Percentiles rank a stretch among this genome's conserved stretches.
phyloP scores from a whole-genome alignment of 345 rosid species.

The Corchorus olitorius region DNA sequence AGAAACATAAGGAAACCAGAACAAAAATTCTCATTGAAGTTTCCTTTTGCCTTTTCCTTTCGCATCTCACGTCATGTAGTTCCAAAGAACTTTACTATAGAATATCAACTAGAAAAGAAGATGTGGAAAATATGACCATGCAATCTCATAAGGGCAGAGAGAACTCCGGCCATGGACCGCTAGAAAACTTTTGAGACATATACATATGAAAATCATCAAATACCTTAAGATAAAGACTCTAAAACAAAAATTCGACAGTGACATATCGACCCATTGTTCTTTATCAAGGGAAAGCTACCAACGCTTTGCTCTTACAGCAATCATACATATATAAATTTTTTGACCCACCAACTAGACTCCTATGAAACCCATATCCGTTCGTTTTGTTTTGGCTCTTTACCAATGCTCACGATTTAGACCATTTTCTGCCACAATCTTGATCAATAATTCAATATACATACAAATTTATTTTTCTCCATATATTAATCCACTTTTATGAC shows the following conservation, averaged over 20 bases:
- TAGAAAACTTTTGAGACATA: neutral
- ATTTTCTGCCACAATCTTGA: neutral
- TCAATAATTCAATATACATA: neutral
- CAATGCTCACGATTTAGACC: neutral
- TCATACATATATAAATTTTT: too few relatives aligned
- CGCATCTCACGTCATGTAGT: neutral
- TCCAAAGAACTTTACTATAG: slow-evolving; percentile 1
- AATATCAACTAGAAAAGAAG: neutral
- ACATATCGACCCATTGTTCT: neutral
- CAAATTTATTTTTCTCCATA: neutral
- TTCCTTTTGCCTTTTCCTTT: slow-evolving; percentile 11
- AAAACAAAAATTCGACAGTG: neutral
- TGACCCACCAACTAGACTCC: neutral
- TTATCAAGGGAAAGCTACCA: neutral
- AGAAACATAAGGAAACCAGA: neutral
- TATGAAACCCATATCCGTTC: neutral
- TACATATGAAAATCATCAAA: neutral
- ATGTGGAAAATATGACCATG: neutral
- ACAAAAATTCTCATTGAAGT: neutral
- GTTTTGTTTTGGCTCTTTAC: neutral
- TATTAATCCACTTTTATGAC: neutral
- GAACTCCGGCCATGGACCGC: neutral
- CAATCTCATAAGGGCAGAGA: too few relatives aligned
- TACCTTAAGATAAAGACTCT: neutral
- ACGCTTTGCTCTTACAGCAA: neutral